phyloP scores from a whole-genome alignment of 73 alveolate genomes.

The Tetrahymena borealis region DNA sequence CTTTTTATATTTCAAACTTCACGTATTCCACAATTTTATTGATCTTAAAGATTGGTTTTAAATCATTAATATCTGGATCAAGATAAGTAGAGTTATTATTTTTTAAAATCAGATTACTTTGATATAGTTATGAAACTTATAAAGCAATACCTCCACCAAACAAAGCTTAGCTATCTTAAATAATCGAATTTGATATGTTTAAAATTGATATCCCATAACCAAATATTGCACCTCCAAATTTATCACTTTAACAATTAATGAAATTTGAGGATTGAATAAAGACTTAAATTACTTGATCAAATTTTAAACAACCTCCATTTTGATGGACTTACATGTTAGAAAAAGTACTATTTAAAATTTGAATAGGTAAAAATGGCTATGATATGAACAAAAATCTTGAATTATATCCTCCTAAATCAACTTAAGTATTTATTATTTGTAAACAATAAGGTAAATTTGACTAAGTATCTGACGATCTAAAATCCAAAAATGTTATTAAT shows the following conservation, averaged over 20 bases:
- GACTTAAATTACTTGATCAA: not conserved
- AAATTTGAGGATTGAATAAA: not conserved
- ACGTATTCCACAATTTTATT: not conserved
- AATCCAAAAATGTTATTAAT: not conserved
- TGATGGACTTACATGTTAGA: not conserved
- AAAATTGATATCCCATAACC: not conserved
- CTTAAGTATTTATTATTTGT: not conserved
- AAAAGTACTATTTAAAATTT: not conserved
- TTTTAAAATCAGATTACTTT: not conserved
- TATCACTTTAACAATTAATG: not conserved
- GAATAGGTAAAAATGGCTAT: not conserved
- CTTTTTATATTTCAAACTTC: not conserved
- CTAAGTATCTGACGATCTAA: not conserved
- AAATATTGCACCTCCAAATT: not conserved
- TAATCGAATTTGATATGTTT: not conserved
- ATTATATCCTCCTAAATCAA: not conserved
- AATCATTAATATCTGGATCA: not conserved
- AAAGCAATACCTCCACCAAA: not conserved
- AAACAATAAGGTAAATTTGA: not conserved
- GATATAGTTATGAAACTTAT: not conserved
- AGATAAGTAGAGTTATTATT: not conserved
- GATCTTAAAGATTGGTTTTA: not conserved
- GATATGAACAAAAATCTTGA: not conserved
- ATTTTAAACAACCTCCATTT: not conserved
- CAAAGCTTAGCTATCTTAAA: not conserved